Evolutionary conservation across 2,329 filamentous ascomycete genomes (phyloP).

Genomic region (Aspergillus candidus): DNA sequence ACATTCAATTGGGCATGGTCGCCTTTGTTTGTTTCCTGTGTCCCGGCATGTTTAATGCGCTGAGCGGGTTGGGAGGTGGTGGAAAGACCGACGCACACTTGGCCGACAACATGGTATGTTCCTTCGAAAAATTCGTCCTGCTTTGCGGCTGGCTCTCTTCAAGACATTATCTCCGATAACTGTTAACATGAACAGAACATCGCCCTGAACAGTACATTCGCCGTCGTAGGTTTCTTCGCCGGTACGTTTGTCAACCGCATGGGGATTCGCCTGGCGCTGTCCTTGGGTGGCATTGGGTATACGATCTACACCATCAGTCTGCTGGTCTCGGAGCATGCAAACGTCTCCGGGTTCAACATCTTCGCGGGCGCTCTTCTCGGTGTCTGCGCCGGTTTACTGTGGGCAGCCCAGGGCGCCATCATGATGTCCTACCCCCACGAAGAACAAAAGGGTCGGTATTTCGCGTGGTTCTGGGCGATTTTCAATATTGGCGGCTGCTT

Average conservation of each 20-base stretch:
- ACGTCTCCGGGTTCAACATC: slow-evolving; percentile 43
- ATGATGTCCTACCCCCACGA: slow-evolving; percentile 78
- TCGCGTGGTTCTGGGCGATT: slow-evolving; percentile 87
- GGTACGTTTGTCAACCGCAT: slow-evolving; percentile 41
- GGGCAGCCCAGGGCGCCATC: slow-evolving; percentile 44
- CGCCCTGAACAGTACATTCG: slow-evolving; percentile 65
- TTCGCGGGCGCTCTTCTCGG: slow-evolving; percentile 44
- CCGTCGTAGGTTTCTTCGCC: slow-evolving; percentile 56
- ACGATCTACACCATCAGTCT: slow-evolving; percentile 35
- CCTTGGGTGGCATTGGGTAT: slow-evolving; percentile 40
- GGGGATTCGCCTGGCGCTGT: slow-evolving; percentile 36
- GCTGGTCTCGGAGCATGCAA: slow-evolving; percentile 39
- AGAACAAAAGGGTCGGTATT: slow-evolving; percentile 73
- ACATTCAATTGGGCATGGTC: slow-evolving; percentile 59
- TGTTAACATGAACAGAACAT: slow-evolving; percentile 41
- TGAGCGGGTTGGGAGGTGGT: slow-evolving; percentile 55
- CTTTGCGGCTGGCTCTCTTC: no score
- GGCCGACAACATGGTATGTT: slow-evolving; percentile 46
- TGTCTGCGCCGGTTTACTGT: slow-evolving; percentile 43
- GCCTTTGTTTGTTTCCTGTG: slow-evolving; percentile 62
- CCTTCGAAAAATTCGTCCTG: not conserved
- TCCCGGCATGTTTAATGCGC: slow-evolving; percentile 61
- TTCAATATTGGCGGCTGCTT: slow-evolving; percentile 88
- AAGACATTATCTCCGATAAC: no score
- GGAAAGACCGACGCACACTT: slow-evolving; percentile 48